phyloP scores from a whole-genome alignment of 345 rosid genomes.

The Pugionium cornutum region DNA sequence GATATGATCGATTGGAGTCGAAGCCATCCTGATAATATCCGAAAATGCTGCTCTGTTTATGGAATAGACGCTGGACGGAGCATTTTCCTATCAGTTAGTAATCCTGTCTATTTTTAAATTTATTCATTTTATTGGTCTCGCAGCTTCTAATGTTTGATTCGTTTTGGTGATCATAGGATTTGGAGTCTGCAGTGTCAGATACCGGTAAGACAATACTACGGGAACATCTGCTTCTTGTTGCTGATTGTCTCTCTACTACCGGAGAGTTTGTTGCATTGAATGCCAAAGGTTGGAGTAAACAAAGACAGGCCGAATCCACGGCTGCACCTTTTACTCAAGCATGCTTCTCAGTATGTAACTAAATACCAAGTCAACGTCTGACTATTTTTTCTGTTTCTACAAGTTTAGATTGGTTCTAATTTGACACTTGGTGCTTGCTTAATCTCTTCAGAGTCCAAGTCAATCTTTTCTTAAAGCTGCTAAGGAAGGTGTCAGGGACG shows the following conservation, averaged over 20 bases:
- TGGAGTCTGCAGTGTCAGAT: constrained; percentile 78
- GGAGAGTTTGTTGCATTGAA: constrained; percentile 92
- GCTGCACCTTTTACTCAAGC: constrained; percentile 85
- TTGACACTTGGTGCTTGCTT: constrained; percentile 9
- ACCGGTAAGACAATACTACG: constrained; percentile 70
- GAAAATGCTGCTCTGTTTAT: constrained; percentile 62
- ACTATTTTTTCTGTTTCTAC: not conserved
- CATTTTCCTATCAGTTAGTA: constrained; percentile 62
- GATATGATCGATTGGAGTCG: constrained; percentile 83
- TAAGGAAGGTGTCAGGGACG: constrained; percentile 61
- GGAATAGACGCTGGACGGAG: constrained; percentile 80
- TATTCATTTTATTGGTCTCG: constrained; percentile 2
- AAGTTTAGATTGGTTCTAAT: not conserved
- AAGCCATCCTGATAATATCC: constrained; percentile 86
- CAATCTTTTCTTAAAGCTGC: constrained; percentile 79
- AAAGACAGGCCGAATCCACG: constrained; percentile 59
- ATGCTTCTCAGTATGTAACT: constrained; percentile 76
- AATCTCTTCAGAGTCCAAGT: constrained; percentile 72
- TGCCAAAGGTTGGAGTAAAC: constrained; percentile 67
- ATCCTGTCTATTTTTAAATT: constrained; percentile 20
- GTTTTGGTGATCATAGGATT: constrained; percentile 48
- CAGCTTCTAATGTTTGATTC: constrained; percentile 7
- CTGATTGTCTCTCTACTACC: constrained; percentile 65
- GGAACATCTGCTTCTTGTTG: constrained; percentile 68
- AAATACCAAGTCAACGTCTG: not conserved